Base-by-base conservation (phyloP, 75 land plant genomes). In the Sequoia sempervirens region DNA sequence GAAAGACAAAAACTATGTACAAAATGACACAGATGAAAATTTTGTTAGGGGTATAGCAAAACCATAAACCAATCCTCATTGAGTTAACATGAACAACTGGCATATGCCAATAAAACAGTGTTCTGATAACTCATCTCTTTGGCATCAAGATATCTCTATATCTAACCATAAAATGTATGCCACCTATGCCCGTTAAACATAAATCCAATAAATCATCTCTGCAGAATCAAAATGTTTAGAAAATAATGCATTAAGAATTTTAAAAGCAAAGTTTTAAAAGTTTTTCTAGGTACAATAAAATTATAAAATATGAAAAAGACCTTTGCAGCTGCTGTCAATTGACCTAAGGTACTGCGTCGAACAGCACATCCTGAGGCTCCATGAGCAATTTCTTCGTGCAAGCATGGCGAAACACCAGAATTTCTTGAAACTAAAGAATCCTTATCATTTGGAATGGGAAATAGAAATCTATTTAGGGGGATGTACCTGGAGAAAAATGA, bases 271-370 rank as follows among this genome's bases (percentile, higher is more conserved):
- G 2, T 26, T 15, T 3, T 38, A 17, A 26, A 46, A 23, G 37
- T 20, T 11, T n/a, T 43, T 12, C 50, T 69, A 4, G 81, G 26
- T 17, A 37, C n/a, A 36, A 28, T 58, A 0, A n/a, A n/a, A n/a
- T n/a, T n/a, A n/a, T n/a, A n/a, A 32, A 66, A 83, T 64, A 53
- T 30, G 69, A 64, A 38, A 74, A 34, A 82, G 5, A 97, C 99
- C 99, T 97, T 97, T 58, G 93, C 98, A 28, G 92, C 96, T 85
- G 93, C 92, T 75, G 87, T 92, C 78, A 88, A 34, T 8, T 85
- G 81, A 80, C 94, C 99, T 84, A 94, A 79, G 79, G 88, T 92
- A 87, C 98, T 93, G 36, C 85, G 88, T 1, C 83, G 74, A 10
- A 97, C 90, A 80, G 87, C 75, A 41, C 91, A 84, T n/a, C 92